phyloP scores from a whole-genome alignment of 371 early-diverging fungal genomes.

The Syncephalastrum contaminatum region DNA sequence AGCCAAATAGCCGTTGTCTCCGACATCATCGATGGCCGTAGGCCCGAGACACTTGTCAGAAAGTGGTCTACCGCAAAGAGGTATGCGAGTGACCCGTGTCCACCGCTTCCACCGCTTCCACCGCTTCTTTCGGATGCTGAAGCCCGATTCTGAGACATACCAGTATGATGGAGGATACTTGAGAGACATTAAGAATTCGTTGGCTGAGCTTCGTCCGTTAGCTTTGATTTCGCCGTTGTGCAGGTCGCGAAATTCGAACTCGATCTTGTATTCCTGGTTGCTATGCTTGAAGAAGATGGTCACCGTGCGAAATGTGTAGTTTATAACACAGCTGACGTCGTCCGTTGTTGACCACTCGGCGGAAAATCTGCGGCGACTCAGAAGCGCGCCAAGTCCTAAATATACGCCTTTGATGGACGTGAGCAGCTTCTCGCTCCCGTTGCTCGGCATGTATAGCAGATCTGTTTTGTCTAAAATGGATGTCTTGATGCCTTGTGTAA shows the following conservation, averaged over 20 bases:
- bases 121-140: constrained; percentile 19
- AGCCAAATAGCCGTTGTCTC: not conserved
- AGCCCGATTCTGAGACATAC: constrained; percentile 3
- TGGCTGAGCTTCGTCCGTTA: not conserved
- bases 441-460: not conserved
- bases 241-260: constrained; percentile 15
- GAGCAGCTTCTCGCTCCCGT: too few relatives aligned
- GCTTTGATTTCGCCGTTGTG: constrained; percentile 12
- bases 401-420: not conserved
- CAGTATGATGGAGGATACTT: constrained; percentile 27
- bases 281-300: constrained; percentile 26
- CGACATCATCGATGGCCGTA: too few relatives aligned
- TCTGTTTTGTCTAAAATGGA: not conserved
- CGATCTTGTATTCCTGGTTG: constrained; percentile 19
- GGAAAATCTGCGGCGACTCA: constrained; percentile 13
- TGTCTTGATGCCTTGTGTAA: too few relatives aligned
- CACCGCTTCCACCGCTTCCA: constrained; percentile 17
- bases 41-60: too few relatives aligned
- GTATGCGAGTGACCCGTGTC: constrained; percentile 8
- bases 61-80: too few relatives aligned
- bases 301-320: constrained; percentile 19
- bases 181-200: constrained; percentile 2
- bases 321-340: constrained; percentile 25
- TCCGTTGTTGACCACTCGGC: constrained; percentile 26
- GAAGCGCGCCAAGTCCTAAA: constrained; percentile 22